Evolutionary conservation across 768 basidiomycete species (phyloP).

Genomic region (Leccinellum rugosiceps): DNA sequence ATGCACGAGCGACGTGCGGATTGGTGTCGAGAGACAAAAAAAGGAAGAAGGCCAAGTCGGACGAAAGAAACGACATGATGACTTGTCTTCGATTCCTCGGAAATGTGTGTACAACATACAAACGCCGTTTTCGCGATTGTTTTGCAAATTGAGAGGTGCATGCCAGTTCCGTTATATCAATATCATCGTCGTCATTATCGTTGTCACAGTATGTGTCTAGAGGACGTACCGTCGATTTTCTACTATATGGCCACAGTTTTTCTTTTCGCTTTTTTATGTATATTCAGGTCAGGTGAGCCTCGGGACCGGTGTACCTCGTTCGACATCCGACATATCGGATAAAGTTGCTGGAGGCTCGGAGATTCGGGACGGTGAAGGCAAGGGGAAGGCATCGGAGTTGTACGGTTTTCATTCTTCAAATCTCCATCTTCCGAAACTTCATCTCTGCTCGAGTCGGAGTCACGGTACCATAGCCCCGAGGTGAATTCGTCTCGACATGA

Average conservation of each 20-base stretch:
- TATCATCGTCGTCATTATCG: neutral
- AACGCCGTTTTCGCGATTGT: neutral
- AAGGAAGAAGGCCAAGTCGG: neutral
- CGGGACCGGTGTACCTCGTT: neutral
- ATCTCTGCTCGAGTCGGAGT: neutral
- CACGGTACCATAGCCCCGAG: neutral
- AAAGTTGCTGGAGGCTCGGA: neutral
- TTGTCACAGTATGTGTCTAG: neutral
- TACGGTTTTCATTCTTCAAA: neutral
- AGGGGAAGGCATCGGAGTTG: neutral
- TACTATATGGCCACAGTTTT: neutral
- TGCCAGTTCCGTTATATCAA: neutral
- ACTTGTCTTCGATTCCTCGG: conserved; percentile 18
- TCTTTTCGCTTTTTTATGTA: neutral
- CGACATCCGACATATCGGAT: neutral
- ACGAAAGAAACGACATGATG: neutral
- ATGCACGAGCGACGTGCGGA: neutral
- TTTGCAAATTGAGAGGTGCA: conserved; percentile 1
- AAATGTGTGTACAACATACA: conserved; percentile 5
- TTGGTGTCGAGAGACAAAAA: conserved; percentile 1
- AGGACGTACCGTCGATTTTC: too few relatives aligned
- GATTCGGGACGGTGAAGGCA: neutral
- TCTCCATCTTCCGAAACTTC: neutral
- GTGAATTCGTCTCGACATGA: neutral
- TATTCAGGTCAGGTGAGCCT: neutral